Percentiles rank a stretch among this genome's conserved stretches.
Conservation (phyloP, 306 rosid genomes). For the Betula pendula region DNA sequence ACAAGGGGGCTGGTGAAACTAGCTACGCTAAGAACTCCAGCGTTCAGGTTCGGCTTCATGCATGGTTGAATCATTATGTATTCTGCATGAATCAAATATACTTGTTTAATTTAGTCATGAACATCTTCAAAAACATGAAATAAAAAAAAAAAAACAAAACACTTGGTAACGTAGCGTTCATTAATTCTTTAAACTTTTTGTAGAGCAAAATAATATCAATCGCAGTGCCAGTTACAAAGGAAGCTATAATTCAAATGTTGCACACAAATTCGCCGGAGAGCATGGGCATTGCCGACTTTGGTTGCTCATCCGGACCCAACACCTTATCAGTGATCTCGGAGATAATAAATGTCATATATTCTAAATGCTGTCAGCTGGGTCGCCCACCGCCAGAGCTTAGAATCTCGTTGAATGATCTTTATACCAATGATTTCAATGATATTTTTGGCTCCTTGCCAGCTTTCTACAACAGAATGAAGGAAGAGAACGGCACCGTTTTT, state of each 20-base stretch:
- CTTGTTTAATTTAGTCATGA: neutral
- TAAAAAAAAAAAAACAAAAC: neutral
- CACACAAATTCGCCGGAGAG: constrained; percentile 30
- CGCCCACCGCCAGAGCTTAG: constrained; percentile 41
- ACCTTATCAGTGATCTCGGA: constrained; percentile 42
- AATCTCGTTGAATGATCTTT: constrained; percentile 66
- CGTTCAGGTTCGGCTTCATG: constrained; percentile 51
- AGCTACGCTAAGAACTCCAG: constrained; percentile 75
- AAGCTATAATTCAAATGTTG: constrained; percentile 41
- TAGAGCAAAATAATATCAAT: constrained; percentile 47
- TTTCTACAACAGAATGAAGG: constrained; percentile 38
- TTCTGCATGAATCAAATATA: neutral
- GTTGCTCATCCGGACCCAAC: constrained; percentile 91
- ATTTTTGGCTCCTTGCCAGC: constrained; percentile 61
- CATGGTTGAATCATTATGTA: too few species aligned
- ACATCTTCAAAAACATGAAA: neutral
- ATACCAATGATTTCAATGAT: constrained; percentile 70
- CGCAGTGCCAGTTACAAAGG: constrained; percentile 33
- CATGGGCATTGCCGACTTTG: constrained; percentile 76
- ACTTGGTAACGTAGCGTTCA: too few species aligned
- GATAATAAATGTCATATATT: constrained; percentile 36
- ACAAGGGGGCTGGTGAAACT: constrained; percentile 58
- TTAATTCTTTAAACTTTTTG: neutral
- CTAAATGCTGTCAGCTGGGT: constrained; percentile 22
- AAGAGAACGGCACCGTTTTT: constrained; percentile 17